Base-by-base conservation (phyloP, 139 green algal species). In the Tetraselmis striata region DNA sequence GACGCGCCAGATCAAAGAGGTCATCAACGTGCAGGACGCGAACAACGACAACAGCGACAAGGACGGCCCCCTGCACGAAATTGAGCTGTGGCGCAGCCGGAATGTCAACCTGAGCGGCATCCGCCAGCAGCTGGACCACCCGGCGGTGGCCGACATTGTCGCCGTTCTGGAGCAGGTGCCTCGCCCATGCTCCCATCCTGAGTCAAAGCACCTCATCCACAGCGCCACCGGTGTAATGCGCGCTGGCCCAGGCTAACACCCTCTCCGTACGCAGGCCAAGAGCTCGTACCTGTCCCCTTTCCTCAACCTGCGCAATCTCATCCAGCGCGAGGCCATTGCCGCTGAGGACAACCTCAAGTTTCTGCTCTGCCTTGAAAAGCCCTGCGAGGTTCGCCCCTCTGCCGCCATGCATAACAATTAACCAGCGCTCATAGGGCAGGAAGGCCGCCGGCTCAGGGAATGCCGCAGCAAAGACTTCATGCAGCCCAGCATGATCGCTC, bases 281-380 rank as follows among this genome's bases (percentile, higher is more conserved):
- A 90, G 79, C 29, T 91, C 85, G 27, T 97, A 97, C 86, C 85
- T 97, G 74, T 78, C 85, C 23, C 89, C 92, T 27, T 96, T 96
- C 84, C 84, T 94, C 23, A 88, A 88, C 74, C 91, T 96, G 75
- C 85, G 89, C 24, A 90, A 93, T 83, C 82, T 90, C 1, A 95
- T 97, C 77, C 86, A 95, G 85, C 77, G 86, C 2, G 93, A 96
- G 80, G 92, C 92, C 27, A 88, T 90, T 30, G 92, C 92, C 27
- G 93, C 94, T 26, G 89, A 94, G 79, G 93, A 97, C 86, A 97
- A 96, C 81, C 84, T 96, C 27, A 92, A 90, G 58, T 96, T 95
- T 84, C 85, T 97, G 78, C 79, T 89, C 29, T 90, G 83, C 79
- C 85, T 96, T 28, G 91, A 96, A 86, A 87, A 91, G 83, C 92